These are phyloP conservation scores for Entonaema liquescens DNA, from an alignment of 495 filamentous ascomycete species.

Conservation along the genomic window DNA sequence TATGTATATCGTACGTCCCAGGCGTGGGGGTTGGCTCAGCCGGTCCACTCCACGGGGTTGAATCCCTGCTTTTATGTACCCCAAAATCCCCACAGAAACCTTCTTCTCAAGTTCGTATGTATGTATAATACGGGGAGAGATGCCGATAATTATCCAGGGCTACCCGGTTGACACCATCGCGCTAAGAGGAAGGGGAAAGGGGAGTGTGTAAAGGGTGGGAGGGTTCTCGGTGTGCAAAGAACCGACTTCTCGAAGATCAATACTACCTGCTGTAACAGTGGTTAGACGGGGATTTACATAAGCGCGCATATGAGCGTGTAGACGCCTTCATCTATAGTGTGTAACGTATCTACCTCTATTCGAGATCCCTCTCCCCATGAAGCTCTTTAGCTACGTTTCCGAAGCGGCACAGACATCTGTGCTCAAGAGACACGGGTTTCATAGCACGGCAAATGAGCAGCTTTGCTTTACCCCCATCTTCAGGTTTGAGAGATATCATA, in stretches of 20 bases:
- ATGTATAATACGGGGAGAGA: conserved; percentile 11
- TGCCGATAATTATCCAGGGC: conserved; percentile 25
- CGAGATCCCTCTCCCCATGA: not conserved
- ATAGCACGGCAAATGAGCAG: not conserved
- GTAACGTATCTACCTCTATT: not conserved
- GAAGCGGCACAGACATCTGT: not conserved
- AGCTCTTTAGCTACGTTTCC: not conserved
- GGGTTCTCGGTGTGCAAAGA: conserved; percentile 27
- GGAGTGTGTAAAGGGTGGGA: not conserved
- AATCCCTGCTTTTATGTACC: conserved; percentile 40
- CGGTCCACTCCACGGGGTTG: conserved; percentile 40
- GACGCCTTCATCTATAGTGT: not conserved
- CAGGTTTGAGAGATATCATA: conserved; percentile 15
- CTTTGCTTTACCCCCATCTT: not conserved
- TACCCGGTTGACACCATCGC: conserved; percentile 12
- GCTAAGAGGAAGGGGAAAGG: conserved; percentile 8
- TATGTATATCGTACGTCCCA: conserved; percentile 1
- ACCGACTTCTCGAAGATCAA: conserved; percentile 12
- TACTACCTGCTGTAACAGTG: not conserved
- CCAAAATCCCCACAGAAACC: conserved; percentile 34
- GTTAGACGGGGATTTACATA: conserved; percentile 19
- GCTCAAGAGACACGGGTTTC: not conserved
- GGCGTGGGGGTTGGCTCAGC: conserved; percentile 30
- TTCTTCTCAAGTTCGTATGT: conserved; percentile 24
- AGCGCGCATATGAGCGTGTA: conserved; percentile 11